Conservation (phyloP, 306 rosid species). For the Glycyrrhiza uralensis region DNA sequence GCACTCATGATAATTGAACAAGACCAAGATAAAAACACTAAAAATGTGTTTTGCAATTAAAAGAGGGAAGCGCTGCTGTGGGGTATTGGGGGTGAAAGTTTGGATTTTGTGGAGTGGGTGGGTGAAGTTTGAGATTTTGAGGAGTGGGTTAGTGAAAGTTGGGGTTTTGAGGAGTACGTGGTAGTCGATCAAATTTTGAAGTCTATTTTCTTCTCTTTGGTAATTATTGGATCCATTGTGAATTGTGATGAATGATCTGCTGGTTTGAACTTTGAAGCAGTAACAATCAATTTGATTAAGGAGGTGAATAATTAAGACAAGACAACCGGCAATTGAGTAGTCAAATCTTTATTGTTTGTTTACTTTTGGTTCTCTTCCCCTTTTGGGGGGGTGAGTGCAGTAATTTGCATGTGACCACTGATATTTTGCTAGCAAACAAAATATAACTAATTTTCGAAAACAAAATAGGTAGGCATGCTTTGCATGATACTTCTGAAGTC, state of each 20-base stretch:
- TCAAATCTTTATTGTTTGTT: neutral
- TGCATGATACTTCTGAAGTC: neutral
- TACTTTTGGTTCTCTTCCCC: neutral
- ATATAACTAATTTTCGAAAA: neutral
- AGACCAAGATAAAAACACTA: too few species aligned
- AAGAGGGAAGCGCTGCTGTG: too few species aligned
- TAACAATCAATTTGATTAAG: neutral
- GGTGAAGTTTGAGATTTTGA: too few species aligned
- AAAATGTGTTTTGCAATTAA: too few species aligned
- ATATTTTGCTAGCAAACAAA: neutral
- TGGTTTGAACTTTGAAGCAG: conserved; percentile 3
- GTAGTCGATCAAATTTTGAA: neutral
- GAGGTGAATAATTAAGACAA: neutral
- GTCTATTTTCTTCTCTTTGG: neutral
- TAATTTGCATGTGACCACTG: neutral
- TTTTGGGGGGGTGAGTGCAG: neutral
- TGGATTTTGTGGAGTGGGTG: too few species aligned
- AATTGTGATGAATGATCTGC: neutral
- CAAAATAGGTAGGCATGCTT: neutral
- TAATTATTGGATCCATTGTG: neutral
- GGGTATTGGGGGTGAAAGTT: too few species aligned
- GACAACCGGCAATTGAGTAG: neutral
- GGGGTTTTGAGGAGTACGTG: too few species aligned
- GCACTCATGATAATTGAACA: too few species aligned
- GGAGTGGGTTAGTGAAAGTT: too few species aligned